These are phyloP conservation scores for Penicillium sp. DNA, from an alignment of 2,329 filamentous ascomycete genomes.

Conservation along the genomic window DNA sequence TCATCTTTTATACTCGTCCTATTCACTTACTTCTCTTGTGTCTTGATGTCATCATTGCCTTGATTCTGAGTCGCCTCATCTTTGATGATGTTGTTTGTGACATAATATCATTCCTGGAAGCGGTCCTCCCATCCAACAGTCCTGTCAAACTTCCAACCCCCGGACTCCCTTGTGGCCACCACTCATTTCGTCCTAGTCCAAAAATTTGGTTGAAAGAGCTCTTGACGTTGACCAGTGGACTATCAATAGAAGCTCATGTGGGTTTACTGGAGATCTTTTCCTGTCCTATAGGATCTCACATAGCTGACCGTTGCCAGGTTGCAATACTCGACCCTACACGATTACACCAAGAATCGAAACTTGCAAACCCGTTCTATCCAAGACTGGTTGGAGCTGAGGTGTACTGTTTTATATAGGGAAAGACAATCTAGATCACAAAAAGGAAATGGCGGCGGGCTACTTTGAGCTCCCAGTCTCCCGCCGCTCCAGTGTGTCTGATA, in stretches of 20 bases:
- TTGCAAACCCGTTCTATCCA: not conserved
- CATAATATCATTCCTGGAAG: slow-evolving; percentile 21
- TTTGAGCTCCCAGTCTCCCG: slow-evolving; percentile 34
- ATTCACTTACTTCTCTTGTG: not conserved
- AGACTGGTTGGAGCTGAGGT: not conserved
- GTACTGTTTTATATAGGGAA: not conserved
- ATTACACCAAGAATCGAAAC: not conserved
- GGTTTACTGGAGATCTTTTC: not conserved
- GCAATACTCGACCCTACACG: not conserved
- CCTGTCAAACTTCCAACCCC: slow-evolving; percentile 3
- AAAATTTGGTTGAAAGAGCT: not conserved
- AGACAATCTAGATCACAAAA: not conserved
- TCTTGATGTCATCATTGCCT: not conserved
- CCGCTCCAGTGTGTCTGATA: slow-evolving; percentile 28
- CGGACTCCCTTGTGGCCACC: slow-evolving; percentile 1
- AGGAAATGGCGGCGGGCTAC: slow-evolving; percentile 36
- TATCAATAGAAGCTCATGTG: slow-evolving; percentile 1
- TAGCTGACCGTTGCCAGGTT: slow-evolving; percentile 27
- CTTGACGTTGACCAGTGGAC: not conserved
- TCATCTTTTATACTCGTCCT: slow-evolving; percentile 12
- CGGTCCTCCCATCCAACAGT: slow-evolving; percentile 5
- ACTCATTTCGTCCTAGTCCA: not conserved
- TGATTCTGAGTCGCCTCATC: not conserved
- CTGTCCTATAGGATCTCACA: slow-evolving; percentile 13
- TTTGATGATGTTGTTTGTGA: slow-evolving; percentile 11